A percentile compares a stretch with the other conserved stretches of the same genome.
phyloP scores from a whole-genome alignment of 371 early-diverging fungal genomes.

The Funneliformis caledonium region DNA sequence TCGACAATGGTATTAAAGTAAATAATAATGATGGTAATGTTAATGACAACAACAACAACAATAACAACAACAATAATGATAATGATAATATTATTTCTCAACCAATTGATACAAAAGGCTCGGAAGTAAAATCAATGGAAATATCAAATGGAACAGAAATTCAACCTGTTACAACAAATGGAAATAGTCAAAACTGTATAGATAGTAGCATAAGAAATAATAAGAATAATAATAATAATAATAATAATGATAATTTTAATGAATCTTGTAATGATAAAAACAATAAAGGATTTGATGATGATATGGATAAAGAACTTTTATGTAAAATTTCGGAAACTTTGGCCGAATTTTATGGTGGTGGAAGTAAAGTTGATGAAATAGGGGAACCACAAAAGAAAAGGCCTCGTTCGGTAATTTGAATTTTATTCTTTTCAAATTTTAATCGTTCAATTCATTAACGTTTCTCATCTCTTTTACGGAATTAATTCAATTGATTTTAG shows the following conservation, averaged over 20 bases:
- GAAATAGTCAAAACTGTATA: neutral
- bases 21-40: neutral
- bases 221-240: neutral
- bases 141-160: neutral
- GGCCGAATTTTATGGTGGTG: slow-evolving; percentile 1
- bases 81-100: neutral
- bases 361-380: neutral
- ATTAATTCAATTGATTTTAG: neutral
- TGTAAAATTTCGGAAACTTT: slow-evolving; percentile 6
- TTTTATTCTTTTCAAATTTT: neutral
- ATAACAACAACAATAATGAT: neutral
- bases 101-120: neutral
- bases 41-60: neutral
- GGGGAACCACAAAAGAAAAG: slow-evolving; percentile 17
- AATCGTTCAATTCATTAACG: neutral
- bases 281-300: neutral
- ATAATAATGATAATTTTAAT: neutral
- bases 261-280: neutral
- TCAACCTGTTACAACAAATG: neutral
- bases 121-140: neutral
- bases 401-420: neutral
- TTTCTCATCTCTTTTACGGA: neutral
- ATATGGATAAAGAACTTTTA: neutral
- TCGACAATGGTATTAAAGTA: neutral
- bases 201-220: neutral